Percentiles rank a stretch among this genome's conserved stretches.
Conservation (phyloP, 2,329 filamentous ascomycete species). For the Neopestalotiopsis rosae region DNA sequence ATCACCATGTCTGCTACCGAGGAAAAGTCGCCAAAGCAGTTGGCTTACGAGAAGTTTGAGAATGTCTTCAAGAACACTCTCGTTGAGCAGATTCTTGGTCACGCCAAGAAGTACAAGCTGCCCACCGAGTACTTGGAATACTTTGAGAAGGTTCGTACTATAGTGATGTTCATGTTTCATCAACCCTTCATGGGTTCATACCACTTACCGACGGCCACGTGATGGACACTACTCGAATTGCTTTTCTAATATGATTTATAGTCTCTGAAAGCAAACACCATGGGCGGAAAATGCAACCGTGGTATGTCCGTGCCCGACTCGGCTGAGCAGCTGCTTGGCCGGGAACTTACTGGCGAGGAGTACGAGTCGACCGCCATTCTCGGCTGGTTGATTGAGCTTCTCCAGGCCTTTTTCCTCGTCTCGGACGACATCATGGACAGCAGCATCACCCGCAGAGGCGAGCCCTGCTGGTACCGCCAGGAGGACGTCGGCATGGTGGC, state of each 20-base stretch:
- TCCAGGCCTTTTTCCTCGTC: slow-evolving; percentile 98
- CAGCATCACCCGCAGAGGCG: slow-evolving; percentile 91
- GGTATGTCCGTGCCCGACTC: slow-evolving; percentile 98
- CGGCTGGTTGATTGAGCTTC: slow-evolving; percentile 97
- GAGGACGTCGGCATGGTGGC: slow-evolving; percentile 91
- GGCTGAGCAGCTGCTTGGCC: slow-evolving; percentile 75
- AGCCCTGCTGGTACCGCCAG: slow-evolving; percentile 95
- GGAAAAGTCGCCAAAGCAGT: slow-evolving; percentile 67
- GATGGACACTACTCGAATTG: slow-evolving; percentile 1
- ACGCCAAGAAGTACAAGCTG: slow-evolving; percentile 82
- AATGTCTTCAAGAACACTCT: slow-evolving; percentile 81
- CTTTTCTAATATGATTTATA: slow-evolving; percentile 43
- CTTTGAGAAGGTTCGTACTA: slow-evolving; percentile 74
- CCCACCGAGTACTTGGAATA: slow-evolving; percentile 82
- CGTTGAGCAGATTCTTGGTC: slow-evolving; percentile 78
- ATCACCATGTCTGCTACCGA: slow-evolving; percentile 3
- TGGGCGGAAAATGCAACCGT: slow-evolving; percentile 98
- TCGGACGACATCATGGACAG: slow-evolving; percentile 98
- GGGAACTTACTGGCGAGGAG: slow-evolving; percentile 77
- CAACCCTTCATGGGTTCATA: slow-evolving; percentile 23
- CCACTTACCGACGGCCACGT: background rate
- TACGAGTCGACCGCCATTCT: slow-evolving; percentile 88
- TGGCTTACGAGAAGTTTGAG: slow-evolving; percentile 87
- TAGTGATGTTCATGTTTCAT: background rate
- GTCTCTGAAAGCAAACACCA: slow-evolving; percentile 83